Percentiles rank a stretch among this genome's conserved stretches.
These are phyloP conservation scores for Trametes meyenii DNA, from an alignment of 768 basidiomycete species.

Conservation along the genomic window DNA sequence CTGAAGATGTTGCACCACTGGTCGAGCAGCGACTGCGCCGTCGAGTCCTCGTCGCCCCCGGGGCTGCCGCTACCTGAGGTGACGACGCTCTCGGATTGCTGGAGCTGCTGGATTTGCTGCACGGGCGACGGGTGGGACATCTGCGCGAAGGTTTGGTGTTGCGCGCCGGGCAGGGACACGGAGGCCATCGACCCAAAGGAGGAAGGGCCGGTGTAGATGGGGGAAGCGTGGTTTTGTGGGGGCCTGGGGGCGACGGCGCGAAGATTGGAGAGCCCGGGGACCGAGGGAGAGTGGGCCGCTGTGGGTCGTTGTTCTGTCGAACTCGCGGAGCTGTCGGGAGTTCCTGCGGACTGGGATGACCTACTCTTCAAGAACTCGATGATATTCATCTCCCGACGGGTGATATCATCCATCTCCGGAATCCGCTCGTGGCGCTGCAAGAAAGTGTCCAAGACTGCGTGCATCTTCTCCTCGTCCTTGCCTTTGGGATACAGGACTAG, in stretches of 20 bases:
- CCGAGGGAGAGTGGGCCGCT: conserved; percentile 1
- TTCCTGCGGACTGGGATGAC: conserved; percentile 54
- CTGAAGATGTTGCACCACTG: conserved; percentile 86
- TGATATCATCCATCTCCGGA: conserved; percentile 80
- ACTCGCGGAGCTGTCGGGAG: conserved; percentile 16
- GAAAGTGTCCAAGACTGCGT: conserved; percentile 77
- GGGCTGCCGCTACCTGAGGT: conserved; percentile 73
- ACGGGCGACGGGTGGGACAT: conserved; percentile 34
- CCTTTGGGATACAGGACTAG: conserved; percentile 80
- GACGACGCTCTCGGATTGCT: conserved; percentile 53
- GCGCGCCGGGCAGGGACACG: conserved; percentile 1
- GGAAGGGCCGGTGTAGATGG: conserved; percentile 20
- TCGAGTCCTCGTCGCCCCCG: conserved; percentile 64
- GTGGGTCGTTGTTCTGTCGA: conserved; percentile 16
- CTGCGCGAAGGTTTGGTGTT: conserved; percentile 4
- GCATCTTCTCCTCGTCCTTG: conserved; percentile 69
- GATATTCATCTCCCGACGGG: conserved; percentile 78
- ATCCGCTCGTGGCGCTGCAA: conserved; percentile 62
- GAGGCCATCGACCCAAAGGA: conserved; percentile 32
- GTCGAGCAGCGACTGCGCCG: conserved; percentile 78
- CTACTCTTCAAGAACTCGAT: conserved; percentile 80
- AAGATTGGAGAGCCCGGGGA: conserved; percentile 5
- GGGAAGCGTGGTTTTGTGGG: conserved; percentile 22
- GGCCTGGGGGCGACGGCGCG: conserved; percentile 11
- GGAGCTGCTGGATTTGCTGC: conserved; percentile 63